Percentiles rank a stretch among this genome's conserved stretches.
These are phyloP conservation scores for Tuber magnatum DNA, from an alignment of 495 filamentous ascomycete species.

Conservation along the genomic window DNA sequence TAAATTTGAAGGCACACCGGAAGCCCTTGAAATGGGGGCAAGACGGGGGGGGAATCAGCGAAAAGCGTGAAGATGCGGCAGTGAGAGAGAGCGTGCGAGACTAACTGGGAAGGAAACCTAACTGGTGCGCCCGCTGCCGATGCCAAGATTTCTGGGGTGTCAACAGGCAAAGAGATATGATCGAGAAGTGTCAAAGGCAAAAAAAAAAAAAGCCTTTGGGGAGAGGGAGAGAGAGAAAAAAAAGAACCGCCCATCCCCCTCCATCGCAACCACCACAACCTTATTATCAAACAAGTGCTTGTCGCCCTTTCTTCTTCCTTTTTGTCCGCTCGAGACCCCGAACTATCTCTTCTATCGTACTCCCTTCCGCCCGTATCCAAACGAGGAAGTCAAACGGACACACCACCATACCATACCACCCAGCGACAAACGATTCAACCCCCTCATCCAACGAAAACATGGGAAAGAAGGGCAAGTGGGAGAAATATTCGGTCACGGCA, in stretches of 20 bases:
- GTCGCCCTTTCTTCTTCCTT: neutral
- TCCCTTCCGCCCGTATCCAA: neutral
- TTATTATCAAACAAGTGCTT: constrained; percentile 30
- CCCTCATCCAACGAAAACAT: constrained; percentile 13
- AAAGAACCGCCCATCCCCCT: constrained; percentile 11
- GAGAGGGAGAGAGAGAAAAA: neutral
- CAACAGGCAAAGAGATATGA: constrained; percentile 23
- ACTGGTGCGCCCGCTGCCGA: constrained; percentile 6
- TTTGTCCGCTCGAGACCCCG: neutral
- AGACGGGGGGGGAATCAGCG: constrained; percentile 11
- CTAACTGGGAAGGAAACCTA: neutral
- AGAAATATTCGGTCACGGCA: constrained; percentile 17
- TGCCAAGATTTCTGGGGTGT: constrained; percentile 18
- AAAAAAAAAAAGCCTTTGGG: constrained; percentile 17
- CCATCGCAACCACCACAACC: constrained; percentile 22
- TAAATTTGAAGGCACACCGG: neutral
- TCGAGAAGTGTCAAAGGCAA: constrained; percentile 9
- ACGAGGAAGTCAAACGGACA: neutral
- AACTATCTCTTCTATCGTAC: neutral
- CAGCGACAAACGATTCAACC: constrained; percentile 15
- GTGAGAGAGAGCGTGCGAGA: constrained; percentile 8
- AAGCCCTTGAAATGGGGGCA: neutral
- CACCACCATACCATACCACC: constrained; percentile 7
- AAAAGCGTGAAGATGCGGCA: constrained; percentile 10
- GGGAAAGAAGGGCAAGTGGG: constrained; percentile 24